Percentiles rank a stretch among this genome's conserved stretches.
Evolutionary conservation across 495 filamentous ascomycete species (phyloP).

Genomic region (Aspergillus asperescens): DNA sequence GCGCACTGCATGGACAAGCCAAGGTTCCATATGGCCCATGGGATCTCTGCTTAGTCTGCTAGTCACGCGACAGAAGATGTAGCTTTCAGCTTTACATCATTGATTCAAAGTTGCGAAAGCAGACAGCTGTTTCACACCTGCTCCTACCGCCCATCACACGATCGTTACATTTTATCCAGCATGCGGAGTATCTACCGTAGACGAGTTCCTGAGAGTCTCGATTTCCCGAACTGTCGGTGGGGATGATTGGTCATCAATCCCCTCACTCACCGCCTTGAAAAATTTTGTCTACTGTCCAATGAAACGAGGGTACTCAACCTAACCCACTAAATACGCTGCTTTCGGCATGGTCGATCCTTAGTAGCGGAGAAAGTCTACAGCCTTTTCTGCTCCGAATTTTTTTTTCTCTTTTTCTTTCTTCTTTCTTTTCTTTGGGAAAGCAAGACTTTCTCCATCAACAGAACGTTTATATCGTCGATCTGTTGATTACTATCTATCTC

Average conservation of each 20-base stretch:
- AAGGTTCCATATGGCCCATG: no score
- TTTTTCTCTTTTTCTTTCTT: conserved; percentile 43
- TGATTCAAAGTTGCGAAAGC: no score
- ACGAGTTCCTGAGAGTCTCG: no score
- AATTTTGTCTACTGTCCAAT: conserved; percentile 39
- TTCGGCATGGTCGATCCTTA: conserved; percentile 16
- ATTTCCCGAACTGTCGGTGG: no score
- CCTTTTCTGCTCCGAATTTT: conserved; percentile 36
- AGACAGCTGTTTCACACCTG: no score
- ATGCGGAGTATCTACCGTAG: no score
- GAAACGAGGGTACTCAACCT: neutral
- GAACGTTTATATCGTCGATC: conserved; percentile 39
- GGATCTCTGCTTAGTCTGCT: neutral
- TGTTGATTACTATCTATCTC: conserved; percentile 37
- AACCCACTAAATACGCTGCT: conserved; percentile 23
- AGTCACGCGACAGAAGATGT: neutral
- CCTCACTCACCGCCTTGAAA: conserved; percentile 28
- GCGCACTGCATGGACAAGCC: neutral
- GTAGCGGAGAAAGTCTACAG: conserved; percentile 30
- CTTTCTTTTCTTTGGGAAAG: conserved; percentile 53
- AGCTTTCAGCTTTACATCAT: no score
- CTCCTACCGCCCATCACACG: no score
- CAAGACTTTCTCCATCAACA: conserved; percentile 50
- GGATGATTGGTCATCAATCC: conserved; percentile 7
- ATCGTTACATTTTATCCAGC: no score